Base-by-base conservation (phyloP, 2,329 filamentous ascomycete genomes). In the Ceratocystis cubensis region DNA sequence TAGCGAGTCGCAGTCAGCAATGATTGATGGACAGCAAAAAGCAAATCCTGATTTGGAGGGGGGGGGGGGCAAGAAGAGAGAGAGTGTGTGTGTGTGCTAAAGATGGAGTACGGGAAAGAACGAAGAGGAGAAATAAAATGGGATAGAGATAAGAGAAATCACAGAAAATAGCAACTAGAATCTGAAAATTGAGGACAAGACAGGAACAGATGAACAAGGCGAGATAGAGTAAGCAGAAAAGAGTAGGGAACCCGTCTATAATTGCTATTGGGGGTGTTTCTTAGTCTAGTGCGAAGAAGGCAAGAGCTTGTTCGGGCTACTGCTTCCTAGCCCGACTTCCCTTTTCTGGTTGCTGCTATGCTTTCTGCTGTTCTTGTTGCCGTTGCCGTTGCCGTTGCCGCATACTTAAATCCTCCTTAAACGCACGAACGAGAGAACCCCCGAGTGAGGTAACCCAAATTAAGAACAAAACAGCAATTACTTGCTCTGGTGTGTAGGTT, bases 251-350 rank as follows among this genome's bases (percentile, higher is more conserved):
- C 8, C 17, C 33, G 15, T 20, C 4, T 48, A 15, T 25, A 25
- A 25, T 53, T 53, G 25, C n/a, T 20, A 28, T 53, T 53, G 48
- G 48, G 20, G 8, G n/a, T 22, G 48, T 13, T 53, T 15, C 20
- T 25, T 53, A 33, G 22, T n/a, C 57, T 50, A 61, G 56, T 59
- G 66, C 53, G 37, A 56, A 50, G 56, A 64, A 46, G 45, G 61
- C 59, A 37, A 63, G 41, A 65, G 33, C 44, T 33, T 64, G 17
- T 20, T 64, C 17, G 20, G 7, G 45, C 45, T 48, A 17, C 45
- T 48, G 45, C 45, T 48, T 17, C 7, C 15, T 48, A 37, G 33
- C 33, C 8, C 33, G 8, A 37, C 33, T 37, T 37, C 33, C 33
- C 33, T 37, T 10, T 37, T 37, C 33, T 37, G 33, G 8, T 37